A percentile compares a stretch with the other conserved stretches of the same genome.
Evolutionary conservation across 805 yeast species (phyloP).

Genomic region (Cyberlindnera euphorbiiphila): DNA sequence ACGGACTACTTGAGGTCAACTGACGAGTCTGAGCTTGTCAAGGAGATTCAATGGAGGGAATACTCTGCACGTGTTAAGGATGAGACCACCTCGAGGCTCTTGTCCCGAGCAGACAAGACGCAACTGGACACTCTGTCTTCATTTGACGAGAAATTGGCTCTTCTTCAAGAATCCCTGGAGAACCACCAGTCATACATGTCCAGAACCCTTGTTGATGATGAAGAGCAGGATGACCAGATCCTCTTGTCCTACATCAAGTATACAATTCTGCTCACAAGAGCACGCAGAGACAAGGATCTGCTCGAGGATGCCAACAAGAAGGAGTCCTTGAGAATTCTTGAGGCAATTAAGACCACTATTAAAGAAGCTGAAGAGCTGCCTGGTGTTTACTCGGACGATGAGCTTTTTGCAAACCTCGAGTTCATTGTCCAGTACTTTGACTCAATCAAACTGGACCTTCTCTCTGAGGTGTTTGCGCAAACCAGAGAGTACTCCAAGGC

Average conservation of each 20-base stretch:
- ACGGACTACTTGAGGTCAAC: slow-evolving; percentile 20
- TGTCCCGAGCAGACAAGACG: slow-evolving; percentile 39
- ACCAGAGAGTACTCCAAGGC: slow-evolving; percentile 43
- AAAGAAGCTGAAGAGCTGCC: slow-evolving; percentile 73
- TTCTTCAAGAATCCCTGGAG: slow-evolving; percentile 69
- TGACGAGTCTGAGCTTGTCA: slow-evolving; percentile 34
- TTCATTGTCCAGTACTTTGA: slow-evolving; percentile 45
- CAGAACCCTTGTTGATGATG: slow-evolving; percentile 45
- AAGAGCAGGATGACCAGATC: slow-evolving; percentile 61
- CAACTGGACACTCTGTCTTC: slow-evolving; percentile 36
- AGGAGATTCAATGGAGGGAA: slow-evolving; percentile 52
- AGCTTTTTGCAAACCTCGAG: slow-evolving; percentile 50
- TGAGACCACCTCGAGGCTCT: slow-evolving; percentile 64
- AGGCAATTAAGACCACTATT: slow-evolving; percentile 46
- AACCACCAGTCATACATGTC: slow-evolving; percentile 54
- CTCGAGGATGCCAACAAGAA: slow-evolving; percentile 27
- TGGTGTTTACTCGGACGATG: slow-evolving; percentile 87
- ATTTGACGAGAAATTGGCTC: slow-evolving; percentile 53
- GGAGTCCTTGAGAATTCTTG: slow-evolving; percentile 35
- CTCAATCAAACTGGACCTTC: slow-evolving; percentile 38
- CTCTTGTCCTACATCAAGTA: slow-evolving; percentile 73
- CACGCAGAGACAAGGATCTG: slow-evolving; percentile 58
- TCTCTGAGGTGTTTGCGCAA: slow-evolving; percentile 44
- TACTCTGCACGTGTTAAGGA: slow-evolving; percentile 63
- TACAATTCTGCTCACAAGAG: slow-evolving; percentile 57